These are phyloP conservation scores for Globisporangium lucens DNA, from an alignment of 352 stramenopile species.

Conservation along the genomic window DNA sequence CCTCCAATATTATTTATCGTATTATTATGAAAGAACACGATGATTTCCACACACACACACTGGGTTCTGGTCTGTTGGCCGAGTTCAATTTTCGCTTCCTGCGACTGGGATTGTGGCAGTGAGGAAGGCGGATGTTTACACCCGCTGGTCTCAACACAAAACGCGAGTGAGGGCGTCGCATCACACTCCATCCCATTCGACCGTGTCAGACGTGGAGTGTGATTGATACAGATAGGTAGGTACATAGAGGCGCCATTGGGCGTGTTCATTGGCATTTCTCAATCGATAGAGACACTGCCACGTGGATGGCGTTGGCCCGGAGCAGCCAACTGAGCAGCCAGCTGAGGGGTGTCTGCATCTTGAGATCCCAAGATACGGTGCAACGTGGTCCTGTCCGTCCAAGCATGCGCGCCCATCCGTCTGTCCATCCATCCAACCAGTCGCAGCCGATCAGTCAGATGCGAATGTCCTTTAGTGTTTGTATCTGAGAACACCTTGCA, in stretches of 20 bases:
- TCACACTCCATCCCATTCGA: neutral
- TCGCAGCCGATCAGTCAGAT: neutral
- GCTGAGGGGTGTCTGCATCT: too few species aligned
- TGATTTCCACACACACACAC: neutral
- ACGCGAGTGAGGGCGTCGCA: too few species aligned
- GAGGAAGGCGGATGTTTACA: neutral
- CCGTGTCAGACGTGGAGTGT: neutral
- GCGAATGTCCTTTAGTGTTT: neutral
- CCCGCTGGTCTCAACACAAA: neutral
- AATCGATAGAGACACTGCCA: too few species aligned
- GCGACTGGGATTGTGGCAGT: neutral
- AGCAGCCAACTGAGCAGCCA: too few species aligned
- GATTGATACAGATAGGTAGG: neutral
- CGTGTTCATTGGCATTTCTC: neutral
- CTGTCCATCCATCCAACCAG: conserved; percentile 1
- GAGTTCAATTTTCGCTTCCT: neutral
- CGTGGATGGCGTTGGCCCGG: too few species aligned
- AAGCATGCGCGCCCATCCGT: neutral
- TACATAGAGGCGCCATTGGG: neutral
- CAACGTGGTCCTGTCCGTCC: neutral
- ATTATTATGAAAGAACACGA: conserved; percentile 16
- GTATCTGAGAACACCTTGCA: neutral
- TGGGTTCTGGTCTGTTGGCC: neutral
- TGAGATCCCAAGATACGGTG: too few species aligned
- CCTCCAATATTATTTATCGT: conserved; percentile 19